phyloP scores from a whole-genome alignment of 2,329 filamentous ascomycete genomes.

The Raffaelea albimanens region DNA sequence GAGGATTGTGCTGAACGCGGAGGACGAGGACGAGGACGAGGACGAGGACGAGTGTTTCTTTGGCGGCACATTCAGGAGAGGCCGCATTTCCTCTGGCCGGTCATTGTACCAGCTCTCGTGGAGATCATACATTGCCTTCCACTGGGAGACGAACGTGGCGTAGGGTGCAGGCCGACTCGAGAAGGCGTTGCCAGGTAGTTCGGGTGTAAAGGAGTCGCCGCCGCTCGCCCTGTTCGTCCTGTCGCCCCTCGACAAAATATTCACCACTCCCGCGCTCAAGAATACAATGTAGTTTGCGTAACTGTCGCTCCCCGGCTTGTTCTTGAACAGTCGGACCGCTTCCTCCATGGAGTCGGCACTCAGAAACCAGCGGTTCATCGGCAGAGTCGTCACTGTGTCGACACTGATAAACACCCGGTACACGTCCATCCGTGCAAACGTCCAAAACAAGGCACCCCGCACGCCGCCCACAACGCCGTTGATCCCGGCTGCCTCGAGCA shows the following conservation, averaged over 20 bases:
- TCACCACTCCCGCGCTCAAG: slow-evolving; percentile 25
- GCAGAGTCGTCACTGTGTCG: neutral
- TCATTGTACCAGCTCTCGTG: slow-evolving; percentile 37
- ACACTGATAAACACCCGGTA: neutral
- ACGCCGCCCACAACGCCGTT: slow-evolving; percentile 42
- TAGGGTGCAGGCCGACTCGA: slow-evolving; percentile 34
- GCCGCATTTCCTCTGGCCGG: slow-evolving; percentile 35
- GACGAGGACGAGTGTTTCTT: slow-evolving; percentile 3
- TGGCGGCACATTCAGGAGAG: slow-evolving; percentile 37
- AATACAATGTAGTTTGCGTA: slow-evolving; percentile 11
- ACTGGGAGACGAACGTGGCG: slow-evolving; percentile 30
- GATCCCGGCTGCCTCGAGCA: slow-evolving; percentile 43
- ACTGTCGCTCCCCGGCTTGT: slow-evolving; percentile 35
- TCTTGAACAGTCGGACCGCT: slow-evolving; percentile 38
- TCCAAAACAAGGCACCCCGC: slow-evolving; percentile 48
- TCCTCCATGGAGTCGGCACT: slow-evolving; percentile 43
- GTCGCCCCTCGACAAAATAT: slow-evolving; percentile 35
- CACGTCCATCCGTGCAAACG: slow-evolving; percentile 45
- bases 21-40: neutral
- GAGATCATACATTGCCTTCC: slow-evolving; percentile 38
- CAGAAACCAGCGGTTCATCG: slow-evolving; percentile 34
- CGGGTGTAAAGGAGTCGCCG: slow-evolving; percentile 40
- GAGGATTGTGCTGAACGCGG: too few species aligned
- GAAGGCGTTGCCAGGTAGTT: slow-evolving; percentile 37
- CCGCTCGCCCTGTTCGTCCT: slow-evolving; percentile 52